These are phyloP conservation scores for Mycena alexandri DNA, from an alignment of 768 basidiomycete genomes.

Conservation along the genomic window DNA sequence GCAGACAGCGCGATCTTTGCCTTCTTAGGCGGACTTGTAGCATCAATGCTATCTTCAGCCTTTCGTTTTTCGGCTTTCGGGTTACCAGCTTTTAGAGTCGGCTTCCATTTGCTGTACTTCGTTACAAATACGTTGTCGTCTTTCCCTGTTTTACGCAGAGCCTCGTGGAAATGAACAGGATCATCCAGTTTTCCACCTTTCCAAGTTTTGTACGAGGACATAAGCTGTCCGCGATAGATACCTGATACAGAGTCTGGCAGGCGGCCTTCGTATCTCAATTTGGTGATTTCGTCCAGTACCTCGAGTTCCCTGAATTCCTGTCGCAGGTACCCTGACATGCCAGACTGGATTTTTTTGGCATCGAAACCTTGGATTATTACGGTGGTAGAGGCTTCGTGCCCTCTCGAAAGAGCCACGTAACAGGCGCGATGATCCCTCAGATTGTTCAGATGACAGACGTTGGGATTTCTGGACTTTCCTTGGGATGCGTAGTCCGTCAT, in stretches of 20 bases:
- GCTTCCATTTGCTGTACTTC: background rate
- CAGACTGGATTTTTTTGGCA: background rate
- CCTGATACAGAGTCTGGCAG: background rate
- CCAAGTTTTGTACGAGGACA: background rate
- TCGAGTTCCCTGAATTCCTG: slow-evolving; percentile 23
- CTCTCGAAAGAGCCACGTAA: slow-evolving; percentile 7
- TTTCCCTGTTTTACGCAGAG: background rate
- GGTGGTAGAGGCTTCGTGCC: background rate
- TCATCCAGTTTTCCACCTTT: background rate
- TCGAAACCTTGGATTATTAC: slow-evolving; percentile 12
- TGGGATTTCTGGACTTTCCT: background rate
- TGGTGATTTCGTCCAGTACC: slow-evolving; percentile 15
- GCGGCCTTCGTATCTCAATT: background rate
- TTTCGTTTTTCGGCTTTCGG: background rate
- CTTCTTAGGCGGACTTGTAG: too few species aligned
- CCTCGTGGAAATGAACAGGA: background rate
- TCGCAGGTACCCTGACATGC: background rate
- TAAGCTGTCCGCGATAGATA: background rate
- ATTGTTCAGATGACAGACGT: slow-evolving; percentile 7
- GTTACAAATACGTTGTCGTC: background rate
- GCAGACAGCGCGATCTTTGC: too few species aligned
- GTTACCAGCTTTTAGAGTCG: background rate
- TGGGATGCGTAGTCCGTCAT: slow-evolving; percentile 15
- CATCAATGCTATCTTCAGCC: background rate
- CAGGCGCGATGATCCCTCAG: background rate